A percentile compares a stretch with the other conserved stretches of the same genome.
Evolutionary conservation across 495 filamentous ascomycete species (phyloP).

Genomic region (Penicillium odoratum): DNA sequence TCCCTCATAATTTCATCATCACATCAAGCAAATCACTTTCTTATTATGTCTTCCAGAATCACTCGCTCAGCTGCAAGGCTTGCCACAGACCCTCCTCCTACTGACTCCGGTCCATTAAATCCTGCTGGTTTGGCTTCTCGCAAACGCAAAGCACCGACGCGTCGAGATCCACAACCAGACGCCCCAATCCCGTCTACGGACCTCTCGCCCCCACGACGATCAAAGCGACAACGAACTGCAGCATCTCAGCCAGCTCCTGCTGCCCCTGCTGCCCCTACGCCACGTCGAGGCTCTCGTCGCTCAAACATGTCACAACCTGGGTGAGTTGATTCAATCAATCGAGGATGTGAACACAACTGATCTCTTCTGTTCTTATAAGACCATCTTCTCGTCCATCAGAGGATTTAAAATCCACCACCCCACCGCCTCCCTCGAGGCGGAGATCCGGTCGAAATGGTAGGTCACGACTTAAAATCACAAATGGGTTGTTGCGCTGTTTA

Average conservation of each 20-base stretch:
- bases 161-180: conserved; percentile 40
- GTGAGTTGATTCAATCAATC: conserved; percentile 45
- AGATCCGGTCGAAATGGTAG: conserved; percentile 62
- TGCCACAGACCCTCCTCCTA: conserved; percentile 60
- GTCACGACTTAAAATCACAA: not conserved
- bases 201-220: conserved; percentile 45
- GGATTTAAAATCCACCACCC: conserved; percentile 41
- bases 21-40: conserved; percentile 40
- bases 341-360: not conserved
- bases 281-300: conserved; percentile 60
- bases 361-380: conserved; percentile 21
- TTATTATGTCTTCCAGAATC: conserved; percentile 86
- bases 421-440: conserved; percentile 60
- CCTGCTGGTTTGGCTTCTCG: conserved; percentile 47
- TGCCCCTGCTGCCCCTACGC: conserved; percentile 36
- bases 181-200: conserved; percentile 41
- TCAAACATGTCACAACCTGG: conserved; percentile 81
- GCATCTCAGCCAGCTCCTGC: conserved; percentile 44
- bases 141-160: conserved; percentile 58
- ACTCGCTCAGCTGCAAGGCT: conserved; percentile 78
- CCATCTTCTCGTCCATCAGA: conserved; percentile 46
- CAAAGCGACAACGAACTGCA: conserved; percentile 44
- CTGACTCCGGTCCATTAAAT: conserved; percentile 38
- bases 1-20: conserved; percentile 4
- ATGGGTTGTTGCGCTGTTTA: not conserved